phyloP scores from a whole-genome alignment of 306 rosid genomes.

The Quercus mongolica region DNA sequence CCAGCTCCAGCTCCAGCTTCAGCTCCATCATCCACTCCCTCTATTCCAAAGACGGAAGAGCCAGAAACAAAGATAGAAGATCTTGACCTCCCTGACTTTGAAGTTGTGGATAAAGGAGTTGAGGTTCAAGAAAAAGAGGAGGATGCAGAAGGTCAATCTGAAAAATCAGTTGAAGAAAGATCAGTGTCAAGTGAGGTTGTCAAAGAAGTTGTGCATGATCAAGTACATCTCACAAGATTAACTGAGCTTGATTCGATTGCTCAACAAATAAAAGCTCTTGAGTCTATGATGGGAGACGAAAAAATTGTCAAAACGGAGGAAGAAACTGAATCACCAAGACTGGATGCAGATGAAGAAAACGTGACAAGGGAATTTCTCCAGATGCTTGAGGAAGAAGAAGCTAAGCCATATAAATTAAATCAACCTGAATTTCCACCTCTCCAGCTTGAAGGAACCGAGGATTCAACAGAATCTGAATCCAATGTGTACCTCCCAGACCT shows the following conservation, averaged over 20 bases:
- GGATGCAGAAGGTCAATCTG: conserved; percentile 40
- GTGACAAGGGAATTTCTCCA: conserved; percentile 89
- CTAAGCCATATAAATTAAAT: conserved; percentile 26
- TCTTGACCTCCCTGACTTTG: conserved; percentile 82
- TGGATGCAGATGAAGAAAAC: conserved; percentile 83
- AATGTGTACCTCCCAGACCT: conserved; percentile 79
- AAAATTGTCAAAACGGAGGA: conserved; percentile 32
- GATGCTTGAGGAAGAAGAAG: conserved; percentile 82
- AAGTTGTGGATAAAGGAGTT: conserved; percentile 87
- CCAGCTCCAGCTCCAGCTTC: conserved; percentile 72
- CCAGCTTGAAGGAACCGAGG: conserved; percentile 41
- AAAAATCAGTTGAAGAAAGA: conserved; percentile 41
- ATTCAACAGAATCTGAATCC: conserved; percentile 42
- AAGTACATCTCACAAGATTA: conserved; percentile 50
- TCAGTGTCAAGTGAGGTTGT: conserved; percentile 65
- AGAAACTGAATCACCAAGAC: conserved; percentile 49
- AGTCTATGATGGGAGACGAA: conserved; percentile 74
- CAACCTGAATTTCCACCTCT: conserved; percentile 46
- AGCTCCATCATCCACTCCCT: conserved; percentile 29
- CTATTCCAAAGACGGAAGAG: conserved; percentile 43
- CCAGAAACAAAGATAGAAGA: conserved; percentile 57
- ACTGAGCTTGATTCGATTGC: conserved; percentile 84
- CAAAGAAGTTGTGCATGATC: conserved; percentile 74
- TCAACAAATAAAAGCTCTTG: conserved; percentile 90
- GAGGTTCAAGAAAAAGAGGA: conserved; percentile 63